These are phyloP conservation scores for Cladosporium sphaerospermum DNA, from an alignment of 2,329 filamentous ascomycete genomes.

Conservation along the genomic window DNA sequence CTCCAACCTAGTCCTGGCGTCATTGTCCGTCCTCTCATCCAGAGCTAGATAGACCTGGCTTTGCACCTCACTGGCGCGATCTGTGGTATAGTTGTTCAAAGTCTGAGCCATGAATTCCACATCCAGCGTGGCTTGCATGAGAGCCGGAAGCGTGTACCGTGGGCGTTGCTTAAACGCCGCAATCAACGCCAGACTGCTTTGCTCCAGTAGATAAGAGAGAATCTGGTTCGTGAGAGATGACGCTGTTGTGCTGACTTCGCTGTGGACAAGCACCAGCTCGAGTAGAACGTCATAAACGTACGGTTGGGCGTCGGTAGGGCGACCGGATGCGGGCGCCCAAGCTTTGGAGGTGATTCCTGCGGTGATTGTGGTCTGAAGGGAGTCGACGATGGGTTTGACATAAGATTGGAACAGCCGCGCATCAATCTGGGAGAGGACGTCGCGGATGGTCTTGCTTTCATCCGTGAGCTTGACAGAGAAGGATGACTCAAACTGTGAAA, in stretches of 20 bases:
- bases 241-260: slow-evolving; percentile 47
- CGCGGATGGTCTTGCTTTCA: slow-evolving; percentile 83
- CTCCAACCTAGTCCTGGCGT: slow-evolving; percentile 72
- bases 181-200: slow-evolving; percentile 72
- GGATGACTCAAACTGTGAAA: slow-evolving; percentile 84
- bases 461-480: slow-evolving; percentile 94
- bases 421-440: slow-evolving; percentile 87
- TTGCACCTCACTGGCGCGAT: slow-evolving; percentile 73
- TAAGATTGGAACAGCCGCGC: slow-evolving; percentile 87
- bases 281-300: slow-evolving; percentile 89
- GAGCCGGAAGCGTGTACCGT: slow-evolving; percentile 67
- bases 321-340: slow-evolving; percentile 58
- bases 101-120: slow-evolving; percentile 97
- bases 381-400: slow-evolving; percentile 67
- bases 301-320: slow-evolving; percentile 68
- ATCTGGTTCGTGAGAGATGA: slow-evolving; percentile 71
- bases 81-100: slow-evolving; percentile 79
- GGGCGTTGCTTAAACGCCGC: slow-evolving; percentile 61
- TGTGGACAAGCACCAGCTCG: slow-evolving; percentile 81
- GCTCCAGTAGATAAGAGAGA: slow-evolving; percentile 78
- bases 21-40: slow-evolving; percentile 82
- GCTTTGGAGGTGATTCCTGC: slow-evolving; percentile 62
- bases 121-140: slow-evolving; percentile 96
- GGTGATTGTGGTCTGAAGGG: slow-evolving; percentile 63
- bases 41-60: slow-evolving; percentile 87